These are phyloP conservation scores for Pichia sp. DNA, from an alignment of 1,139 yeast genomes.

Conservation along the genomic window DNA sequence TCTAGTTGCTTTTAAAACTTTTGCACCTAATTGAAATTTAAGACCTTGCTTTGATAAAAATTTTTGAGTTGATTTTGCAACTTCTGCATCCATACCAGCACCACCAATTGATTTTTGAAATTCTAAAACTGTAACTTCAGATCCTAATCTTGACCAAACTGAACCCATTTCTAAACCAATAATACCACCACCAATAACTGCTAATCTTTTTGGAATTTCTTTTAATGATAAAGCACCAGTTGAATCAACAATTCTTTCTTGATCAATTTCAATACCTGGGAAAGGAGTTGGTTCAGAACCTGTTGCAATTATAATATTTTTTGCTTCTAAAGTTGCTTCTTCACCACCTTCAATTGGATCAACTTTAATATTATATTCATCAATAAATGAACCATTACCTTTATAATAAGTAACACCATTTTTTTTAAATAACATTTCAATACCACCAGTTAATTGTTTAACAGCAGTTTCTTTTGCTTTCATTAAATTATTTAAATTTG, in stretches of 20 bases:
- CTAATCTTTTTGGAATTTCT: slow-evolving; percentile 86
- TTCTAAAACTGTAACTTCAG: slow-evolving; percentile 92
- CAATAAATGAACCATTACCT: slow-evolving; percentile 85
- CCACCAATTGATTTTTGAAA: slow-evolving; percentile 91
- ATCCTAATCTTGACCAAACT: slow-evolving; percentile 91
- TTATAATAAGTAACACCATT: slow-evolving; percentile 91
- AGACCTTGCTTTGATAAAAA: slow-evolving; percentile 91
- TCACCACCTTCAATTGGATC: slow-evolving; percentile 84
- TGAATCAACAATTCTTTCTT: slow-evolving; percentile 93
- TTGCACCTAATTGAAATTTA: slow-evolving; percentile 86
- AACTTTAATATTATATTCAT: slow-evolving; percentile 71
- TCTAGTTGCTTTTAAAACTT: slow-evolving; percentile 80
- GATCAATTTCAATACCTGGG: slow-evolving; percentile 97
- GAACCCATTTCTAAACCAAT: slow-evolving; percentile 99
- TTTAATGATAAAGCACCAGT: slow-evolving; percentile 84
- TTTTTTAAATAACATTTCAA: slow-evolving; percentile 91
- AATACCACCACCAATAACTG: slow-evolving; percentile 98
- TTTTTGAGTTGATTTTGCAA: slow-evolving; percentile 83
- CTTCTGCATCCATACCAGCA: slow-evolving; percentile 92
- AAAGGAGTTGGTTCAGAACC: slow-evolving; percentile 98
- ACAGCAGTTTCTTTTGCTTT: slow-evolving; percentile 91
- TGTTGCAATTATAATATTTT: slow-evolving; percentile 90
- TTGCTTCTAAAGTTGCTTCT: slow-evolving; percentile 62
- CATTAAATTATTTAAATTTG: slow-evolving; percentile 76
- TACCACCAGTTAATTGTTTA: slow-evolving; percentile 82